These are phyloP conservation scores for Saprolegnia parasitica DNA, from an alignment of 352 stramenopile genomes.

Conservation along the genomic window DNA sequence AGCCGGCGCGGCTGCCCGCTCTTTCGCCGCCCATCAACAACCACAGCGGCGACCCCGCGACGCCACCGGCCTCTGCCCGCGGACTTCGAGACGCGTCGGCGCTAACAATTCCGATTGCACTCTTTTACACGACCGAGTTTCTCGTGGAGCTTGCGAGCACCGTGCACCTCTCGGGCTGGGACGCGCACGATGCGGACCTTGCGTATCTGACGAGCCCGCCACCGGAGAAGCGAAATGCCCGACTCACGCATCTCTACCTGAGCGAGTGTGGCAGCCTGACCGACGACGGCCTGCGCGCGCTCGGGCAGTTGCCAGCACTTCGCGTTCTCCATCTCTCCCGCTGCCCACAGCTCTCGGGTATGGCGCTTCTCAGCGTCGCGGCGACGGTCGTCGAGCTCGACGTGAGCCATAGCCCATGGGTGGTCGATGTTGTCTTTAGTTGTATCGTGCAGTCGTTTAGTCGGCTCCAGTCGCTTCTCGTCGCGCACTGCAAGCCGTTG, in stretches of 20 bases:
- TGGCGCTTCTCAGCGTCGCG: slow-evolving; percentile 7
- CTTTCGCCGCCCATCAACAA: background rate
- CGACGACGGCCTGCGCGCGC: slow-evolving; percentile 60
- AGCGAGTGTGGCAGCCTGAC: slow-evolving; percentile 51
- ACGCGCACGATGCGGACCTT: slow-evolving; percentile 41
- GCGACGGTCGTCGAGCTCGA: slow-evolving; percentile 11
- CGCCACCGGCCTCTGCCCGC: background rate
- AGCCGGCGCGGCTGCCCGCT: background rate
- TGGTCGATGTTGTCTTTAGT: slow-evolving; percentile 24
- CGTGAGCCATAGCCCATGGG: background rate
- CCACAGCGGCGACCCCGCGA: slow-evolving; percentile 1
- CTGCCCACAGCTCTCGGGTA: slow-evolving; percentile 12
- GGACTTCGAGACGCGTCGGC: background rate
- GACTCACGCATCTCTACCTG: slow-evolving; percentile 28
- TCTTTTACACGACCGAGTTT: slow-evolving; percentile 29
- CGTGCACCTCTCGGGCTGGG: slow-evolving; percentile 54
- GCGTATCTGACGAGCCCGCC: slow-evolving; percentile 33
- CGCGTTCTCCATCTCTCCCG: background rate
- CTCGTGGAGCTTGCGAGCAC: slow-evolving; percentile 12
- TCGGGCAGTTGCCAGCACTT: slow-evolving; percentile 36
- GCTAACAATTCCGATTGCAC: slow-evolving; percentile 5
- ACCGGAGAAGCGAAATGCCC: slow-evolving; percentile 31
- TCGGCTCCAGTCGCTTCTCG: slow-evolving; percentile 7
- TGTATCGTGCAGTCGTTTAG: slow-evolving; percentile 17
- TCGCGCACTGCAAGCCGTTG: slow-evolving; percentile 43